phyloP scores from a whole-genome alignment of 192 early-diverging fungal genomes.

The Nowakowskiella sp. region DNA sequence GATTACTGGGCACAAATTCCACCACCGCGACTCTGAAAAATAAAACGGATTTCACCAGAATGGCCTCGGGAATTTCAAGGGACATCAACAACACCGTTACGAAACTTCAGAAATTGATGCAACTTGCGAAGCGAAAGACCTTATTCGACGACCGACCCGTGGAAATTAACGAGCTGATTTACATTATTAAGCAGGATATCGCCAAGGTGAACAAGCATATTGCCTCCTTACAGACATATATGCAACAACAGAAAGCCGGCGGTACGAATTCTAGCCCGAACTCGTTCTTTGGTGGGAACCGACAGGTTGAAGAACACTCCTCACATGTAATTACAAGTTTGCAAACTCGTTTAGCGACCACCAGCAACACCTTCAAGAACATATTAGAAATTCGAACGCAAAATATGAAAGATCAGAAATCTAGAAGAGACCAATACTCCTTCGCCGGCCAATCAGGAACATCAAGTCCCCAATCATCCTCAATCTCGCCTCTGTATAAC shows the following conservation, averaged over 20 bases:
- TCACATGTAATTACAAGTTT: constrained; percentile 85
- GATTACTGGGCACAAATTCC: constrained; percentile 21
- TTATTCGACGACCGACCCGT: constrained; percentile 94
- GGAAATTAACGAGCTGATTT: constrained; percentile 92
- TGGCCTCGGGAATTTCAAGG: constrained; percentile 72
- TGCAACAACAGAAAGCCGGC: constrained; percentile 55
- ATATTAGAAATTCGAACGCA: constrained; percentile 92
- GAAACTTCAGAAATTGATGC: constrained; percentile 79
- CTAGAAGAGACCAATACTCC: constrained; percentile 82
- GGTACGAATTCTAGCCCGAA: constrained; percentile 1
- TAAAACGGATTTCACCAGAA: constrained; percentile 74
- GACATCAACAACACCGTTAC: constrained; percentile 79
- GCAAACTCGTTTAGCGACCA: constrained; percentile 85
- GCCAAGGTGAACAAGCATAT: constrained; percentile 92
- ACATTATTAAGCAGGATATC: constrained; percentile 94
- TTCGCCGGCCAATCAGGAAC: constrained; percentile 22
- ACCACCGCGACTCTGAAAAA: constrained; percentile 30
- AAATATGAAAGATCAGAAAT: constrained; percentile 91
- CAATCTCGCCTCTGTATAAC: constrained; percentile 53
- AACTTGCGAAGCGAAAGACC: constrained; percentile 89
- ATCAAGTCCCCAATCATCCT: constrained; percentile 9
- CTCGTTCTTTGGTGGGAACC: constrained; percentile 9
- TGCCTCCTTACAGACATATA: constrained; percentile 65
- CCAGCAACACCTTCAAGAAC: constrained; percentile 85
- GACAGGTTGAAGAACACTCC: constrained; percentile 82